Evolutionary conservation across 768 basidiomycete species (phyloP).

Genomic region (Boletus rubescentipes): DNA sequence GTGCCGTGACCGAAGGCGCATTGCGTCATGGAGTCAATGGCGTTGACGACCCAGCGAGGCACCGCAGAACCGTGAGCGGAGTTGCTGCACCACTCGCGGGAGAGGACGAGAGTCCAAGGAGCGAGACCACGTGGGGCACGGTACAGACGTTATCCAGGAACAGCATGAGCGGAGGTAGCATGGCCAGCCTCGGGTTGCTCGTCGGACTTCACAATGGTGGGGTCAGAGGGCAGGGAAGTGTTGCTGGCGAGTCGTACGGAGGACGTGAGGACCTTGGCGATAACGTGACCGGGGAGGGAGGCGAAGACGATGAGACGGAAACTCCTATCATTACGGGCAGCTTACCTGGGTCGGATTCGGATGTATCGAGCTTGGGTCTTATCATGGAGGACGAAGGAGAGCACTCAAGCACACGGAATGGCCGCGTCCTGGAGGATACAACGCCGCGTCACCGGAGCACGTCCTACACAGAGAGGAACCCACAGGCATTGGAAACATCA

Average conservation of each 20-base stretch:
- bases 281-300: slow-evolving; percentile 15
- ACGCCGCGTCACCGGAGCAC: slow-evolving; percentile 17
- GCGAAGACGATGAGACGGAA: slow-evolving; percentile 17
- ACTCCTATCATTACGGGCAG: slow-evolving; percentile 22
- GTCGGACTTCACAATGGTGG: slow-evolving; percentile 33
- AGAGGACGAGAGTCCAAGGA: slow-evolving; percentile 30
- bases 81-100: slow-evolving; percentile 13
- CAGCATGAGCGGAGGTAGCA: slow-evolving; percentile 21
- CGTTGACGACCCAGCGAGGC: slow-evolving; percentile 1
- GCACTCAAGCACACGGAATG: slow-evolving; percentile 12
- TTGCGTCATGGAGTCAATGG: slow-evolving; percentile 9
- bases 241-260: slow-evolving; percentile 16
- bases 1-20: slow-evolving; percentile 18
- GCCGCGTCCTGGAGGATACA: slow-evolving; percentile 4
- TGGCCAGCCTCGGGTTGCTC: slow-evolving; percentile 30
- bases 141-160: slow-evolving; percentile 24
- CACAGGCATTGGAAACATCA: slow-evolving; percentile 6
- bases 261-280: slow-evolving; percentile 17
- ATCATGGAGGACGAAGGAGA: slow-evolving; percentile 33
- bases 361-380: slow-evolving; percentile 29
- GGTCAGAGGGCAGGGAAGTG: slow-evolving; percentile 24
- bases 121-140: slow-evolving; percentile 39
- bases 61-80: slow-evolving; percentile 9
- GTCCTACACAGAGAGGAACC: slow-evolving; percentile 20
- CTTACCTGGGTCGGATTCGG: slow-evolving; percentile 19